Evolutionary conservation across 371 early-diverging fungal species (phyloP), one percentile per base, ranked within the genome.

Genomic region (Apophysomyces elegans): DNA sequence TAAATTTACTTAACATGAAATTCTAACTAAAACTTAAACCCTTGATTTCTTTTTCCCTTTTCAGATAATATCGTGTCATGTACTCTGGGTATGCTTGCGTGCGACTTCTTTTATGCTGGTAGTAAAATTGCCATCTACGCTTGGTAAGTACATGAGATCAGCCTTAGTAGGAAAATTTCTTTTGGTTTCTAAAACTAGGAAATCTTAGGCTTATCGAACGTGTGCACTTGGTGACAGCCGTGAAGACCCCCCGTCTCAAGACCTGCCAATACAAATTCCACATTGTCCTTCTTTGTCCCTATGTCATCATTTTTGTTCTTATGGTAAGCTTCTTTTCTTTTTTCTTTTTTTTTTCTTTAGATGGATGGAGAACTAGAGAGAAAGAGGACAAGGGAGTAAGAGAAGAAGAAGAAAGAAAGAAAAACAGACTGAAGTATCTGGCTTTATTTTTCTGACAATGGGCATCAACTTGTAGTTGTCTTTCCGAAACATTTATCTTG

Each of bases 21-120:
- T 32, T 59, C 14, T 12, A 44, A 3, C 32, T 26, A 26, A 26
- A 26, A 26, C 32, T 26, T 26, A 2, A 26, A 26, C 2, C 32
- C 32, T 26, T 26, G 32, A 26, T 26, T 3, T 26, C 0, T 26
- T 26, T 26, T 26, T 26, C 2, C 3, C 32, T 3, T 26, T 1
- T 26, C 69, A 77, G 79, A 73, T 59, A 82, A 82, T 43, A 62
- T 73, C 1, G 46, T 76, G 7, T 82, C 82, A 11, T 82, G 82
- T 61, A 75, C 79, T 11, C 45, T 78, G n/a, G 79, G 74, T 43
- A 82, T 82, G 70, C 69, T 78, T 45, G 67, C 76, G 14, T 82
- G 82, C 58, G 78, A 78, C 64, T 61, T 79, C 43, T 82, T 79
- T 63, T 82, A 82, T 62, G 78, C 79, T 44, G 82, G 78, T 41